A percentile compares a stretch with the other conserved stretches of the same genome.
Evolutionary conservation across 1,284 basidiomycete genomes (phyloP).

Genomic region (Neolentinus lepideus): DNA sequence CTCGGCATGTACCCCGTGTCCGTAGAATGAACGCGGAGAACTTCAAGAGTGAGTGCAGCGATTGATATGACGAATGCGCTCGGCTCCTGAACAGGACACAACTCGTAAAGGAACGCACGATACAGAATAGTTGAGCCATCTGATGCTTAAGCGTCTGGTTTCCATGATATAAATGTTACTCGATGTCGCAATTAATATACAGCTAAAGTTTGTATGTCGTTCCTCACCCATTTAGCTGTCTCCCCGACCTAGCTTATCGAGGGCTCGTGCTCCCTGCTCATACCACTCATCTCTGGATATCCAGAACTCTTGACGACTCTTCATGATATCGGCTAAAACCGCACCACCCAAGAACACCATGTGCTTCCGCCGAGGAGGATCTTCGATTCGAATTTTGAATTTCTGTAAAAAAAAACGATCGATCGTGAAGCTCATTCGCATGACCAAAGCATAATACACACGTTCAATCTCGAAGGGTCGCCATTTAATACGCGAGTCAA

Average conservation of each 20-base stretch:
- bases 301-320: constrained; percentile 92
- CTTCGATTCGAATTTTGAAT: constrained; percentile 99
- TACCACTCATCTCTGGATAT: constrained; percentile 90
- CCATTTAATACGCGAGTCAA: constrained; percentile 83
- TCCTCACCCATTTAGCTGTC: constrained; percentile 34
- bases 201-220: background rate
- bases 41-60: too few species aligned
- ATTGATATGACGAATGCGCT: too few species aligned
- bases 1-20: too few species aligned
- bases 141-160: too few species aligned
- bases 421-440: background rate
- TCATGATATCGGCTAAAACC: constrained; percentile 98
- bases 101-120: too few species aligned
- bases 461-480: constrained; percentile 84
- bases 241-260: constrained; percentile 78
- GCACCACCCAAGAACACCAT: constrained; percentile 99
- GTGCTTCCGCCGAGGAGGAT: constrained; percentile 95
- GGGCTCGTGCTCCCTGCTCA: constrained; percentile 74
- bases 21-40: too few species aligned
- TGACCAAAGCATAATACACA: constrained; percentile 34
- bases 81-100: too few species aligned
- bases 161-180: background rate
- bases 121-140: too few species aligned
- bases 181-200: background rate
- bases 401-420: constrained; percentile 68